Conservation (phyloP, 2,329 filamentous ascomycete genomes). For the Fusarium circinatum region DNA sequence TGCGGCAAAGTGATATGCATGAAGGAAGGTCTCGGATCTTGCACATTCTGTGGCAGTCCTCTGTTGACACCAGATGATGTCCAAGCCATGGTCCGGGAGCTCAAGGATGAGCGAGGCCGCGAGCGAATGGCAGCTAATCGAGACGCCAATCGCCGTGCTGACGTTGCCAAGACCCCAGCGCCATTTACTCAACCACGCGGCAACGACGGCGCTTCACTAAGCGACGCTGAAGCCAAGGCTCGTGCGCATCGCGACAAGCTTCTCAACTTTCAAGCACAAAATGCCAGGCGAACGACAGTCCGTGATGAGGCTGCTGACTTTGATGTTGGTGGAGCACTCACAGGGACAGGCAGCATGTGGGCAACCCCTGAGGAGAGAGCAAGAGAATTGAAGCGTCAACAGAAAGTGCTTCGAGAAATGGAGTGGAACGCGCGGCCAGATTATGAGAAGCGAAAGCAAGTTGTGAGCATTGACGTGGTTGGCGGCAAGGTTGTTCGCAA, state of each 20-base stretch:
- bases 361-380: slow-evolving; percentile 85
- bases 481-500: slow-evolving; percentile 79
- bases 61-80: slow-evolving; percentile 79
- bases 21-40: slow-evolving; percentile 92
- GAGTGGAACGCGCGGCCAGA: slow-evolving; percentile 87
- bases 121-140: slow-evolving; percentile 89
- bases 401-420: slow-evolving; percentile 83
- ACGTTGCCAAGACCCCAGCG: slow-evolving; percentile 69
- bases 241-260: slow-evolving; percentile 84
- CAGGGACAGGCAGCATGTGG: slow-evolving; percentile 72
- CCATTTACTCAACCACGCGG: slow-evolving; percentile 65
- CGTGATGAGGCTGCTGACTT: slow-evolving; percentile 82
- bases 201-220: slow-evolving; percentile 51
- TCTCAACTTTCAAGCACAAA: slow-evolving; percentile 84
- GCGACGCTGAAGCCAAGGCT: slow-evolving; percentile 73
- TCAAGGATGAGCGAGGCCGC: slow-evolving; percentile 85
- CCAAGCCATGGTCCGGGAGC: slow-evolving; percentile 83
- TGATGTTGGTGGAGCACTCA: slow-evolving; percentile 60
- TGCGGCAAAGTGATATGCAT: slow-evolving; percentile 97
- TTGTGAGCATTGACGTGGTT: slow-evolving; percentile 85
- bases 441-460: slow-evolving; percentile 87
- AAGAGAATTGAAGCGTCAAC: slow-evolving; percentile 84
- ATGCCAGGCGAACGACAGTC: slow-evolving; percentile 83
- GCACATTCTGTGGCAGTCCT: slow-evolving; percentile 85
- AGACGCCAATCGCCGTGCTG: slow-evolving; percentile 71